Evolutionary conservation across 306 rosid genomes (phyloP).

Genomic region (Glycine tomentella): DNA sequence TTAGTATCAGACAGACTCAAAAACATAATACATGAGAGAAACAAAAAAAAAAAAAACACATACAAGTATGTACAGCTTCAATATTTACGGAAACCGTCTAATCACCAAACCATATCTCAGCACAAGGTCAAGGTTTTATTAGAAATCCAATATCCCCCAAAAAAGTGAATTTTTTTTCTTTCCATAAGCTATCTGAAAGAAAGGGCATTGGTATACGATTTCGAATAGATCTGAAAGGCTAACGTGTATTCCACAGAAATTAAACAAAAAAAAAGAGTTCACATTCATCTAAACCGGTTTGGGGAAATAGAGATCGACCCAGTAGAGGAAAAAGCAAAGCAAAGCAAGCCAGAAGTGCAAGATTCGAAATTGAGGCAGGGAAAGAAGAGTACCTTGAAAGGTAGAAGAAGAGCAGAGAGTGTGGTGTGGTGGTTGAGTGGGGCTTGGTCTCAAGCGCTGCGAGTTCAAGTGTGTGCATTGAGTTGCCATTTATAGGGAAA

Average conservation of each 20-base stretch:
- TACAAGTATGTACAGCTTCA: neutral
- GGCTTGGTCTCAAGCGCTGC: conserved; percentile 1
- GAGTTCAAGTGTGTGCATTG: neutral
- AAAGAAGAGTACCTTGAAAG: conserved; percentile 8
- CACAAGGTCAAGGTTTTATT: neutral
- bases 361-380: neutral
- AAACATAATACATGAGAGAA: neutral
- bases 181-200: neutral
- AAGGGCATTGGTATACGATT: neutral
- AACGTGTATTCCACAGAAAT: neutral
- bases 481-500: conserved; percentile 10
- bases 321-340: neutral
- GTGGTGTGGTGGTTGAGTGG: neutral
- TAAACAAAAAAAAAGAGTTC: neutral
- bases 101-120: neutral
- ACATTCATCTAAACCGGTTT: neutral
- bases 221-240: conserved; percentile 43
- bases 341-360: neutral
- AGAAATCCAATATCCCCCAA: neutral
- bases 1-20: neutral
- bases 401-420: no score
- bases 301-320: neutral
- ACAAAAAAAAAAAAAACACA: neutral
- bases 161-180: neutral
- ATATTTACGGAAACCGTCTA: neutral